phyloP scores from a whole-genome alignment of 352 stramenopile species.

The Globisporangium radiosum region DNA sequence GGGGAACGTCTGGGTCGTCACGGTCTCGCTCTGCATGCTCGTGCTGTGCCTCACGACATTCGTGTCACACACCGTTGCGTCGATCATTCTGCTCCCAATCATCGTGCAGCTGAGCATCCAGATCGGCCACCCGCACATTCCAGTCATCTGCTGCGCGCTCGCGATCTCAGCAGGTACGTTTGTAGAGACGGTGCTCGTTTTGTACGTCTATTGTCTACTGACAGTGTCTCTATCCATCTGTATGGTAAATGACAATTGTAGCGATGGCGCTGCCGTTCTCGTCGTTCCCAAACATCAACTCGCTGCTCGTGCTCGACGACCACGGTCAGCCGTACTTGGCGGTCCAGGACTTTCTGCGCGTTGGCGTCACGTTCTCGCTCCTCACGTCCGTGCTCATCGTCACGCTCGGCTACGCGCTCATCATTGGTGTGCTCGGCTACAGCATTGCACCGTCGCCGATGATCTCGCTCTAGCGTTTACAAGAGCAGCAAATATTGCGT shows the following conservation, averaged over 20 bases:
- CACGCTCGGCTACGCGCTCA: conserved; percentile 80
- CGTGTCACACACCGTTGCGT: conserved; percentile 90
- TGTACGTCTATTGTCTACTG: background rate
- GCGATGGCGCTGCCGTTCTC: conserved; percentile 89
- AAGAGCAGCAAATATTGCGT: no score
- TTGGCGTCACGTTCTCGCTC: conserved; percentile 82
- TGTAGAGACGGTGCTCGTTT: background rate
- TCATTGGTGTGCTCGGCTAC: conserved; percentile 76
- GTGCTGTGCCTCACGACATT: conserved; percentile 90
- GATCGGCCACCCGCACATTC: conserved; percentile 81
- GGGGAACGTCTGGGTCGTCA: conserved; percentile 83
- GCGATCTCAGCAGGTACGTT: conserved; percentile 81
- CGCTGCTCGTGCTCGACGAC: conserved; percentile 86
- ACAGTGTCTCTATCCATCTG: background rate
- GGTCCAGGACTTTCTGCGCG: conserved; percentile 83
- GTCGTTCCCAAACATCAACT: conserved; percentile 92
- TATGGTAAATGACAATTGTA: conserved; percentile 12
- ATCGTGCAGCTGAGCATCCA: conserved; percentile 88
- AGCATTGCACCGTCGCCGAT: conserved; percentile 45
- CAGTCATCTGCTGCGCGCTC: conserved; percentile 78
- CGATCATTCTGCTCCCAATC: conserved; percentile 89
- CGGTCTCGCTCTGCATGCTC: conserved; percentile 79
- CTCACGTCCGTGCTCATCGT: conserved; percentile 82
- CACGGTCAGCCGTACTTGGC: conserved; percentile 83
- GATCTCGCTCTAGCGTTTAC: conserved; percentile 10